Percentiles rank a stretch among this genome's conserved stretches.
These are phyloP conservation scores for Lactarius pseudohatsudake DNA, from an alignment of 768 basidiomycete genomes.

Conservation along the genomic window DNA sequence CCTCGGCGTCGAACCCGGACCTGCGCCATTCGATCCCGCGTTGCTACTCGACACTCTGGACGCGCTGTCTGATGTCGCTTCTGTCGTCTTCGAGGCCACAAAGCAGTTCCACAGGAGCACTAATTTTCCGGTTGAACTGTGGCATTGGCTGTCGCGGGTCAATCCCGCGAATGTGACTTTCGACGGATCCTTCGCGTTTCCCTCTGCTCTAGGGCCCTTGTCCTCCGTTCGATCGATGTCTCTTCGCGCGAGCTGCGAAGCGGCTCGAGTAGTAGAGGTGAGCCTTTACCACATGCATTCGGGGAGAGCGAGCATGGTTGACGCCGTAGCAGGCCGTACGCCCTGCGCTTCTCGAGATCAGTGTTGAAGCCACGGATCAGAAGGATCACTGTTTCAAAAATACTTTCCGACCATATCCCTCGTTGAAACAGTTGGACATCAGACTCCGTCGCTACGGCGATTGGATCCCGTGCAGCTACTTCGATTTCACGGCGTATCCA, in stretches of 20 bases:
- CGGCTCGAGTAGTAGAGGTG: conserved; percentile 3
- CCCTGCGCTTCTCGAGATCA: not conserved
- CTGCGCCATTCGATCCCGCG: conserved; percentile 1
- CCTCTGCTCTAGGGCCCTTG: not conserved
- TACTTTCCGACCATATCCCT: conserved; percentile 2
- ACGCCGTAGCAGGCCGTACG: not conserved
- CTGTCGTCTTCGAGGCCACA: conserved; percentile 9
- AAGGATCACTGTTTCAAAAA: not conserved
- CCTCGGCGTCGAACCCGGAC: not conserved
- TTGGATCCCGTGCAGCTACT: conserved; percentile 1
- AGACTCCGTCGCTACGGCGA: not conserved
- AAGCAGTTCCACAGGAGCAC: not conserved
- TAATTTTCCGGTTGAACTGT: conserved; percentile 1
- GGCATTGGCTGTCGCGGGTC: conserved; percentile 6
- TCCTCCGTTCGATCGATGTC: not conserved
- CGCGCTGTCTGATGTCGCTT: not conserved
- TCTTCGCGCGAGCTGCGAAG: not conserved
- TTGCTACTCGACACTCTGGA: not conserved
- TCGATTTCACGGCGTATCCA: conserved; percentile 10
- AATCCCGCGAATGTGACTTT: conserved; percentile 1
- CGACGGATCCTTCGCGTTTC: conserved; percentile 9
- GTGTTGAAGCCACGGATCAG: not conserved
- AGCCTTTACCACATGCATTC: not conserved
- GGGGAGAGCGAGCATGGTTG: not conserved
- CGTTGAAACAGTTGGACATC: conserved; percentile 4